Conservation (phyloP, 176 grass and related monocot genomes). For the Calamus simplicifolius region DNA sequence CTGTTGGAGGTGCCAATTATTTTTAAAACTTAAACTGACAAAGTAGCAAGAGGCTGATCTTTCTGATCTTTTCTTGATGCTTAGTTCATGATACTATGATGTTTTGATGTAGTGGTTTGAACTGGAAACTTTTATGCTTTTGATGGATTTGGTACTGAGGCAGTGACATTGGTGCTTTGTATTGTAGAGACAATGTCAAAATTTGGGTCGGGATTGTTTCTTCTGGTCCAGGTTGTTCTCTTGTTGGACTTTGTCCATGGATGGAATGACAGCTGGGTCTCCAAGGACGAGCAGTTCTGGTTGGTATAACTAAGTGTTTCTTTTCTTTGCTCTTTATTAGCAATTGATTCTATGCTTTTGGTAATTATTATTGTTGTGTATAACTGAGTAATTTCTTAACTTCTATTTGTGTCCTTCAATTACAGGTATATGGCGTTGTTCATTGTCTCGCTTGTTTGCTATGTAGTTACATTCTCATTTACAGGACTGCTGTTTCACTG, state of each 20-base stretch:
- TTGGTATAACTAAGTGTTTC: constrained; percentile 15
- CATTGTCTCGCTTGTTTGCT: constrained; percentile 82
- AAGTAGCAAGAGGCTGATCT: neutral
- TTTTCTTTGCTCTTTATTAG: neutral
- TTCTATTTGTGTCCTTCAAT: constrained; percentile 13
- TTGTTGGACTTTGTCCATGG: constrained; percentile 93
- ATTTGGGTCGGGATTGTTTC: constrained; percentile 95
- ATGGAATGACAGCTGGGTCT: constrained; percentile 95
- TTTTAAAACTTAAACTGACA: neutral
- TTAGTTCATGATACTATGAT: too few relatives aligned
- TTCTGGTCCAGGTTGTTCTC: constrained; percentile 95
- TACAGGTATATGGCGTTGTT: constrained; percentile 89
- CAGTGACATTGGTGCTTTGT: constrained; percentile 1
- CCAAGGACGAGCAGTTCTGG: constrained; percentile 97
- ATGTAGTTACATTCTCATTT: constrained; percentile 75
- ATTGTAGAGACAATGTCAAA: constrained; percentile 85
- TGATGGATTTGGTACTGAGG: constrained; percentile 1
- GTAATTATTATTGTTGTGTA: too few relatives aligned
- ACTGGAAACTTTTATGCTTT: too few relatives aligned
- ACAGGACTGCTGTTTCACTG: constrained; percentile 90
- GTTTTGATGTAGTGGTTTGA: too few relatives aligned
- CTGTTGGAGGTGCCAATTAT: too few relatives aligned
- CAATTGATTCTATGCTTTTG: neutral
- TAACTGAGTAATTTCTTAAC: neutral
- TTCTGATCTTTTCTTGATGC: too few relatives aligned